Evolutionary conservation across 2,329 filamentous ascomycete species (phyloP), one percentile per base, ranked within the genome.

Genomic region (Trichoderma pleuroti): DNA sequence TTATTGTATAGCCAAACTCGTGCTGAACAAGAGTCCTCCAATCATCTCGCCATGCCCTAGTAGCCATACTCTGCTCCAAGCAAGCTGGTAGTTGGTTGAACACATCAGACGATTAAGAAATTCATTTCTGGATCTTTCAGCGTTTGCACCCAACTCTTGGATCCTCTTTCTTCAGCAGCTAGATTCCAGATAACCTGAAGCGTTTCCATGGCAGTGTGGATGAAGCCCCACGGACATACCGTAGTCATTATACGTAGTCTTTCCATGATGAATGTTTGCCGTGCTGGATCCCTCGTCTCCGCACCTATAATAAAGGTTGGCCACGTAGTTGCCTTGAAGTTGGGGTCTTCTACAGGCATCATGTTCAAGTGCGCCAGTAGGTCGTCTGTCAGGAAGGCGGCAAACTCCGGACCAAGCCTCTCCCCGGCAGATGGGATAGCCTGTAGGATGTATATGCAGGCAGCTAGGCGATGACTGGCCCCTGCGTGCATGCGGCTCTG

Each of bases 301-400:
- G 86, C 86, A 1, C 86, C 87, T 7, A 84, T 85, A 7, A 89
- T 81, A 68, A 89, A 89, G 0, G 86, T 83, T 0, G 86, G 85
- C 86, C 86, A 89, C 1, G 84, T 83, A 5, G 86, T 87, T 0
- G 85, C 86, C 73, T 88, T 89, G 78, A 87, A 84, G 24, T 87
- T 82, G 1, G 82, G 80, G 59, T 88, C 85, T 2, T 84, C 80
- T 10, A 84, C 80, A 0, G 83, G 82, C 3, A 89, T 83, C 49
- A 78, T 79, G 0, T 82, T 81, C 4, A 88, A 78, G 30, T 86
- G 83, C 3, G 81, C 70, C 8, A 86, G 80, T 1, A 87, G 80
- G 28, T 86, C 84, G 3, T 80, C 72, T 16, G 83, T 82, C 3
- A 88, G 77, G 1, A 74, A 70, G 4, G 79, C 77, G 14, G 39